A percentile compares a stretch with the other conserved stretches of the same genome.
Evolutionary conservation across 129 eudicot species (phyloP).

Genomic region (Deinandra increscens): DNA sequence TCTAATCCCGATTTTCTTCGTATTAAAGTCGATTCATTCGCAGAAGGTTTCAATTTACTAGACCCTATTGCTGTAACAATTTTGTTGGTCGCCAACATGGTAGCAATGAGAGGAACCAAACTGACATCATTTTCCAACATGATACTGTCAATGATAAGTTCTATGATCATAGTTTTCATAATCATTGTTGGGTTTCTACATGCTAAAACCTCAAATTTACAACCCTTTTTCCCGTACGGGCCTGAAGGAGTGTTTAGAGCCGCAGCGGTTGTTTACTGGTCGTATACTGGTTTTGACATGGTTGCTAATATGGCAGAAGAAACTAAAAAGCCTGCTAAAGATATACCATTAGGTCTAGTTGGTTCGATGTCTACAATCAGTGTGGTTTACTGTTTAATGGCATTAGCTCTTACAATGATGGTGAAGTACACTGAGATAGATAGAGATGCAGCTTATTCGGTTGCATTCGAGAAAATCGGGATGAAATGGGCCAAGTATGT

Average conservation of each 20-base stretch:
- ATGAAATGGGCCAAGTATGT: conserved; percentile 85
- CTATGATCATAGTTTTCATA: conserved; percentile 52
- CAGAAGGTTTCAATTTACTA: conserved; percentile 68
- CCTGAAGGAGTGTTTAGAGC: conserved; percentile 69
- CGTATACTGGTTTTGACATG: conserved; percentile 86
- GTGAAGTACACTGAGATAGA: conserved; percentile 68
- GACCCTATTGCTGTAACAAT: conserved; percentile 73
- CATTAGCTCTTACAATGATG: conserved; percentile 67
- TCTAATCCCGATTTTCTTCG: conserved; percentile 53
- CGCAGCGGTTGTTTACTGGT: conserved; percentile 83
- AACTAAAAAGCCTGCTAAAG: conserved; percentile 57
- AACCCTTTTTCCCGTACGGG: conserved; percentile 70
- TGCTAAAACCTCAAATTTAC: conserved; percentile 45
- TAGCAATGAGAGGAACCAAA: conserved; percentile 70
- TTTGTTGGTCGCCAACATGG: conserved; percentile 44
- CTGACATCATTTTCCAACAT: conserved; percentile 53
- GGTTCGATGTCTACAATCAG: conserved; percentile 75
- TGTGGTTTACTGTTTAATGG: conserved; percentile 73
- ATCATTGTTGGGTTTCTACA: conserved; percentile 62
- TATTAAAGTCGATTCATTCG: conserved; percentile 44
- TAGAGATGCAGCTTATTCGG: conserved; percentile 67
- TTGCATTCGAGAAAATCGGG: conserved; percentile 65
- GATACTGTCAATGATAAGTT: conserved; percentile 47
- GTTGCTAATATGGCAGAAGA: conserved; percentile 93
- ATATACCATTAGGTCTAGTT: conserved; percentile 72